These are phyloP conservation scores for Aquanectria penicillioides DNA, from an alignment of 2,329 filamentous ascomycete species.

Conservation along the genomic window DNA sequence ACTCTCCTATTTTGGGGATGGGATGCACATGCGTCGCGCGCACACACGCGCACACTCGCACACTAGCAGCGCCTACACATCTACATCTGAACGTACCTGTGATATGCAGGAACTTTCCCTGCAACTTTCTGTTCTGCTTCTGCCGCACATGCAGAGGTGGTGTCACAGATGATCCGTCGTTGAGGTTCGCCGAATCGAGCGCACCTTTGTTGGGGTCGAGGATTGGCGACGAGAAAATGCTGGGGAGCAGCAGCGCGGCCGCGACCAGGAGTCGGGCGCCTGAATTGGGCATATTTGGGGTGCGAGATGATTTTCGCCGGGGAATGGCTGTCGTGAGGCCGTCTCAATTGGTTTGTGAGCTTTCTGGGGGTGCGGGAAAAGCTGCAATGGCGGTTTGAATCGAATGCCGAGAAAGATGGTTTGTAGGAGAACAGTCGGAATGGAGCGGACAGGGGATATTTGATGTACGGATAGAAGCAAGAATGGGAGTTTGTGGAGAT, in stretches of 20 bases:
- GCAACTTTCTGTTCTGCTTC: constrained; percentile 58
- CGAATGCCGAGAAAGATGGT: no score
- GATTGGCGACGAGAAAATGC: constrained; percentile 37
- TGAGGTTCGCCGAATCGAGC: constrained; percentile 27
- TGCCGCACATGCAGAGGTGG: constrained; percentile 27
- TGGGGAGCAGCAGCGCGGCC: constrained; percentile 37
- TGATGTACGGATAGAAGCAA: no score
- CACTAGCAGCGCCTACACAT: no score
- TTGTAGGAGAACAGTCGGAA: no score
- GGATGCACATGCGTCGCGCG: constrained; percentile 3
- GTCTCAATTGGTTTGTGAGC: background rate
- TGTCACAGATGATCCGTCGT: constrained; percentile 20
- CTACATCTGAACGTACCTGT: constrained; percentile 82
- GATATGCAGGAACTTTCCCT: constrained; percentile 86
- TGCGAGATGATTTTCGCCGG: background rate
- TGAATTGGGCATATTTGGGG: constrained; percentile 36
- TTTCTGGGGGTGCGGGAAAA: no score
- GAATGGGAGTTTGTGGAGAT: no score
- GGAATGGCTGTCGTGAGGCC: background rate
- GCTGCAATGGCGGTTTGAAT: no score
- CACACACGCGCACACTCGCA: background rate
- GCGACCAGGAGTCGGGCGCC: constrained; percentile 44
- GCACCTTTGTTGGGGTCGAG: constrained; percentile 31
- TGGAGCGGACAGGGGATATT: no score
- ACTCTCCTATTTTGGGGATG: constrained; percentile 7